Evolutionary conservation across 768 basidiomycete genomes (phyloP), one percentile per base, ranked within the genome.

Genomic region (Gymnopilus junonius): DNA sequence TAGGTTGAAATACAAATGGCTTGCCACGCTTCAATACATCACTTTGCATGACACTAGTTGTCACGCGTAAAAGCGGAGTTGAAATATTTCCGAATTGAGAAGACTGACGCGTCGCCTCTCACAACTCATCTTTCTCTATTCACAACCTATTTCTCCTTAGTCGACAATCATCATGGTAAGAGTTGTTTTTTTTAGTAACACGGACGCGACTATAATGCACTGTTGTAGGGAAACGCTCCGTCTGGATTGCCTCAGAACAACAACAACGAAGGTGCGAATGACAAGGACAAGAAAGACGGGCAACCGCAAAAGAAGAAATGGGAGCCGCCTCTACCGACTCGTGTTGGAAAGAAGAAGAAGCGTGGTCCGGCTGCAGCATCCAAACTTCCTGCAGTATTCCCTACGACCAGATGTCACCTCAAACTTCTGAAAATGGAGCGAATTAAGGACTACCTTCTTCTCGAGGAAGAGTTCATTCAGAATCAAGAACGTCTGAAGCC

Each of bases 241-340:
- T 94, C 92, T 53, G 91, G 77, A 65, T 73, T 80, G 69, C 79
- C 82, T n/a, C 78, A 80, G 46, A 78, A 77, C 51, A 68, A 65
- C 31, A 65, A 63, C 21, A 78, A 77, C 54, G 68, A 65, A 21
- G 66, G 62, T 20, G 64, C 69, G 56, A 71, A 74, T 53, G 76
- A 79, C 64, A 80, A 81, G 67, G 81, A 79, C 74, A 85, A 83
- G 76, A 84, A 80, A 75, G 81, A 83, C 76, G 78, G 74, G 70
- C 76, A 85, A 79, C 79, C 82, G 17, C 82, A 87, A 70, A 86
- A 89, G 79, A 97, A 98, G 87, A 96, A 97, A 80, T 99, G 96
- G 95, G 97, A 99, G 75, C 95, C 97, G 8, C 97, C 97, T 70
- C 86, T 97, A 62, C 96, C 97, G 14, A 97, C 97, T 48, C 92